Base-by-base conservation (phyloP, 257 asterid genomes). In the Parsonsia alboflavescens region DNA sequence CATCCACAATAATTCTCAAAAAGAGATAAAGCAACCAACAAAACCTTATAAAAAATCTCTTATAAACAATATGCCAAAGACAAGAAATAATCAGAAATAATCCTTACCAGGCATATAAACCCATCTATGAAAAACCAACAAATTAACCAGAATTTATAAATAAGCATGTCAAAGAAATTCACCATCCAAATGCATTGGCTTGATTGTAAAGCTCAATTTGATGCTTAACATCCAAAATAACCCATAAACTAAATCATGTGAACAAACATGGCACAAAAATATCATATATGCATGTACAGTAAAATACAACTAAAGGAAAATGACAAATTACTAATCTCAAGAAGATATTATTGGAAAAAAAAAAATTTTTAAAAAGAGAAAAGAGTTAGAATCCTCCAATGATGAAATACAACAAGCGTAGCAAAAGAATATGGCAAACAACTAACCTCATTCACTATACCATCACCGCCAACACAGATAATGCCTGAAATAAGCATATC, bases 391-490 rank as follows among this genome's bases (percentile, higher is more conserved):
- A 21, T 22, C 53, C 48, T 22, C 36, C 61, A 0, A 44, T 24
- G 12, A n/a, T 49, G 41, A 44, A 70, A 71, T 53, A 30, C 44
- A 58, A 33, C 33, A 17, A 73, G 24, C 50, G 5, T 10, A 53
- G 10, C 41, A 41, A 53, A 9, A 64, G 49, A 45, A 70, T 10
- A 75, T 33, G 61, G 73, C 49, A 70, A 61, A 49, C 46, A 77
- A 72, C 80, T 74, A 46, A 95, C 99, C 99, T 95, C 99, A 82
- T 95, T 95, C 80, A 95, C 89, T 78, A 95, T 89, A 70, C 99
- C 99, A 80, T 95, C 98, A 70, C 99, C 98, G 68, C 99, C 99
- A 69, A 95, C 99, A 72, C 99, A 95, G 82, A 95, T 92, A 78
- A 95, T 92, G 79, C 99, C 99, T 95, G 92, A 68, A 65, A 39